These are phyloP conservation scores for Solanum dulcamara DNA, from an alignment of 257 asterid species.

Conservation along the genomic window DNA sequence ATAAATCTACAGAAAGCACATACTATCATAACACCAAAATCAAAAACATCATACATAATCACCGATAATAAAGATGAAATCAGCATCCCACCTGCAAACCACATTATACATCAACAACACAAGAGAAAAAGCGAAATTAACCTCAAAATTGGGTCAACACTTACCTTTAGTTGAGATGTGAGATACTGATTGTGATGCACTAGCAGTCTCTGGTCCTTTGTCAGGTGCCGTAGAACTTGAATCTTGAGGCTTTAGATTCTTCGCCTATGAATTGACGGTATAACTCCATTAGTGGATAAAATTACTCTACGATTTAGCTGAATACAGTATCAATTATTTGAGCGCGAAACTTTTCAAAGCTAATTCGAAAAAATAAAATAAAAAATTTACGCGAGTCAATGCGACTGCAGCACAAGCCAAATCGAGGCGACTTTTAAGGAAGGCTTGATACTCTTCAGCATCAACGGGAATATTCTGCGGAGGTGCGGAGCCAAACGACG, in stretches of 20 bases:
- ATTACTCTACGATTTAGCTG: not conserved
- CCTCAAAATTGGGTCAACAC: not conserved
- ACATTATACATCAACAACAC: not conserved
- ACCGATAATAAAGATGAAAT: not conserved
- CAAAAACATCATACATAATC: not conserved
- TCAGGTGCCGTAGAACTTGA: constrained; percentile 27
- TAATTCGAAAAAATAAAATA: not conserved
- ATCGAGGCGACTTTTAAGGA: constrained; percentile 68
- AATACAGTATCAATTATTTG: not conserved
- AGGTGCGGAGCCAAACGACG: constrained; percentile 5
- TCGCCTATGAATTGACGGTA: not conserved
- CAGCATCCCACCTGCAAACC: not conserved
- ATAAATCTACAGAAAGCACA: not conserved
- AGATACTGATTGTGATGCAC: constrained; percentile 22
- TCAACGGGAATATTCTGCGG: constrained; percentile 31
- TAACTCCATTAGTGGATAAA: not conserved
- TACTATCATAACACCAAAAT: not conserved
- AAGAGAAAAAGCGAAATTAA: not conserved
- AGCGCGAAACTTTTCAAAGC: not conserved
- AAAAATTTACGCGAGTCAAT: constrained; percentile 44
- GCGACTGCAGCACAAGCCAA: constrained; percentile 95
- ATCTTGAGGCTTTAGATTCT: constrained; percentile 17
- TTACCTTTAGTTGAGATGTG: constrained; percentile 25
- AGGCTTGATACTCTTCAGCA: constrained; percentile 58
- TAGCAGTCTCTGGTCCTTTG: constrained; percentile 32